These are phyloP conservation scores for Thalassiosira profunda DNA, from an alignment of 108 stramenopile species.

Conservation along the genomic window DNA sequence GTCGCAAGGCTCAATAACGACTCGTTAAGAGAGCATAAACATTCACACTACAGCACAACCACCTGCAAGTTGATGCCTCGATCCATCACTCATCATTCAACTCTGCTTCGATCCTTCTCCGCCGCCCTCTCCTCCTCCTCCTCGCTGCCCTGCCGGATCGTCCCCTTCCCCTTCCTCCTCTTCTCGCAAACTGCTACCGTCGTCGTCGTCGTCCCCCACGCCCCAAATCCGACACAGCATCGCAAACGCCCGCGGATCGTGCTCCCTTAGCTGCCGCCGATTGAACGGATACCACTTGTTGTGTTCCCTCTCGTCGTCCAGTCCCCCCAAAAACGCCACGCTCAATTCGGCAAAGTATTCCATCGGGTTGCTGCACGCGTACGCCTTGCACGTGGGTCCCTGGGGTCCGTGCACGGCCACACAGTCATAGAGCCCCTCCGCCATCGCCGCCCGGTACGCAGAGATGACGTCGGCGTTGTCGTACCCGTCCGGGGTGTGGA, in stretches of 20 bases:
- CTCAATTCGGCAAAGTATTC: conserved; percentile 95
- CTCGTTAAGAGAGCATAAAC: no score
- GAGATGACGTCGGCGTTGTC: conserved; percentile 69
- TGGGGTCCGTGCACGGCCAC: conserved; percentile 72
- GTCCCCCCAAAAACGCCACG: conserved; percentile 84
- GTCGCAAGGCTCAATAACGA: no score
- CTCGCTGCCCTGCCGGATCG: conserved; percentile 2
- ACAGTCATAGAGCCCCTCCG: conserved; percentile 80
- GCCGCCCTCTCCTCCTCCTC: no score
- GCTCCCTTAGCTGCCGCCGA: conserved; percentile 67
- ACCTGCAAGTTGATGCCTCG: no score
- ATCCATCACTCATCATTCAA: no score
- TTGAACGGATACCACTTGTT: conserved; percentile 96
- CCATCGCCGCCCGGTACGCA: conserved; percentile 81
- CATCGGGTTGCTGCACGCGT: conserved; percentile 88
- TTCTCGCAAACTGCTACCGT: neutral
- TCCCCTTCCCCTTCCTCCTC: neutral
- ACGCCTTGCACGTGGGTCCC: conserved; percentile 65
- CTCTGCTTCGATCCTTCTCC: no score
- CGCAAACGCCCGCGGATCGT: conserved; percentile 88
- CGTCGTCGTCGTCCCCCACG: conserved; percentile 27
- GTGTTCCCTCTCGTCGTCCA: conserved; percentile 59
- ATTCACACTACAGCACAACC: no score
- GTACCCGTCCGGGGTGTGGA: conserved; percentile 69
- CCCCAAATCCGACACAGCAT: conserved; percentile 78